Evolutionary conservation across 2,329 filamentous ascomycete species (phyloP), one percentile per base, ranked within the genome.

Genomic region (Neonectria ditissima): DNA sequence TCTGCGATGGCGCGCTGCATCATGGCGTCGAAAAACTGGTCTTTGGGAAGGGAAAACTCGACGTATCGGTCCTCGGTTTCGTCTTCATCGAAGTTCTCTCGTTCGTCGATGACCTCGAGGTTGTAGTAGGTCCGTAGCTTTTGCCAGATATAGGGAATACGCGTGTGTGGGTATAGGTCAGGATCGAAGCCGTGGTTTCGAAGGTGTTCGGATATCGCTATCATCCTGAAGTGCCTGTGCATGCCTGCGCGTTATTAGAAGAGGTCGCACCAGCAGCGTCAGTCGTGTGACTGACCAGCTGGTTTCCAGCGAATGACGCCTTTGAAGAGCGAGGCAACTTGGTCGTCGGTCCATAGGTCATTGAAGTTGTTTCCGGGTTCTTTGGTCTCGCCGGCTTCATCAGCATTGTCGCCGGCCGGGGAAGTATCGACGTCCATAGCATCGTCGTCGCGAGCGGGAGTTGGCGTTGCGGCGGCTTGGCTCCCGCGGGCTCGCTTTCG

Each of bases 281-380:
- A 26, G 28, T 14, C 18, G 9, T 39, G 44, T 48, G 22, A 32
- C 76, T 69, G 76, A 93, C 94, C 95, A 43, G 95, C 95, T n/a
- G 96, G 96, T 77, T 99, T 99, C 91, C 92, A 97, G 75, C 90
- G 87, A 68, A 98, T 94, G 69, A 98, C 91, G 55, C 90, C 93
- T 77, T 97, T 97, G 81, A 97, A 93, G 1, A 99, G 85, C 43
- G 93, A 94, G 1, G 93, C 94, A 69, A 97, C 91, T 79, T 99
- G 96, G 75, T 97, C 95, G 74, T 97, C 94, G 4, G 94, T 97
- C 96, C 96, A 99, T 26, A 90, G 87, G 68, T 95, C 92, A 60
- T 88, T 87, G 52, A 65, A 72, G 11, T 70, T 68, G 5, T 71
- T 69, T 11, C 63, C 62, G 4, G 65, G 67, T 11, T 68, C 62